Base-by-base conservation (phyloP, 352 stramenopile species). In the Phytophthora agathidicida region DNA sequence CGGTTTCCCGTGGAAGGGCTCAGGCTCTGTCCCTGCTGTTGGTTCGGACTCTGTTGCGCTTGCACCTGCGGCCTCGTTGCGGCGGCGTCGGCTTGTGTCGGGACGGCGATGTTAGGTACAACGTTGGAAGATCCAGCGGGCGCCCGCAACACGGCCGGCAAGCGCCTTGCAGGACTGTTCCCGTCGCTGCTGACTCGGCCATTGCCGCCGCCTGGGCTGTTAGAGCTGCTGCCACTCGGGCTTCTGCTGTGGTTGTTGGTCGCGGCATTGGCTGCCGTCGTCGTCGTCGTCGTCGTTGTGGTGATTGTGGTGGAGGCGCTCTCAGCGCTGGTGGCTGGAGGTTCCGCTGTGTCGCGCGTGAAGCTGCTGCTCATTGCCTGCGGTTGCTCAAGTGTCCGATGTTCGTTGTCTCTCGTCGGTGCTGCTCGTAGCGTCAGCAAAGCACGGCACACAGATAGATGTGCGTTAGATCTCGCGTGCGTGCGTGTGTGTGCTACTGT, bases 81-180 rank as follows among this genome's bases (percentile, higher is more conserved):
- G 3, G 27, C 16, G 16, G 43, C 11, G 8, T n/a, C n/a, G n/a
- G n/a, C n/a, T n/a, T n/a, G n/a, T n/a, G 10, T 38, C 1, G 48
- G 7, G 1, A 30, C 7, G 16, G 39, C 20, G 14, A 37, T 48
- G 32, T 7, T 51, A n/a, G 39, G 14, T 3, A 41, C 9, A 7
- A 20, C 36, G 50, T 37, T 46, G 6, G 47, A 16, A 0, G 56
- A 14, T 2, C 32, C 32, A 6, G 50, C 19, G 4, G 67, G 62
- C 3, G 61, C 46, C 1, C 60, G 70, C 48, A 82, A 26, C 44
- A 86, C 71, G 3, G 71, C 31, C 17, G 73, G 75, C 7, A 83
- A 57, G 5, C 73, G 73, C 1, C 57, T 59, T 56, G 80, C 51
- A n/a, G 73, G 77, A 37, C 72, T 80, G 26, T 24, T 71, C 20